These are phyloP conservation scores for Didymella sp. DNA, from an alignment of 2,329 filamentous ascomycete genomes.

Conservation along the genomic window DNA sequence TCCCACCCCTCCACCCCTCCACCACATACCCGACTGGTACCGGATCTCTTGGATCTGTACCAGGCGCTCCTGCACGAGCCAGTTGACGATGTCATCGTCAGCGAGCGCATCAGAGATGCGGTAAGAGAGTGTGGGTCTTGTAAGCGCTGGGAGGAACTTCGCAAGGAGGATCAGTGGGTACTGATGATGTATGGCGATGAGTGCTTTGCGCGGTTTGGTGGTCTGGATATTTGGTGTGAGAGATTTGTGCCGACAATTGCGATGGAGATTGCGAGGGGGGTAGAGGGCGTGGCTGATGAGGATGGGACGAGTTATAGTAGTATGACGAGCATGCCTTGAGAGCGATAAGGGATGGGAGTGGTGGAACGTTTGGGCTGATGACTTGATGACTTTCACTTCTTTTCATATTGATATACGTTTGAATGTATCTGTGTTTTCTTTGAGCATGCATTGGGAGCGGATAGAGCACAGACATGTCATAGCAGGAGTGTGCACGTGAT, in stretches of 20 bases:
- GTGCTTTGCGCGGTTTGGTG: slow-evolving; percentile 38
- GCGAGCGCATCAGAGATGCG: slow-evolving; percentile 17
- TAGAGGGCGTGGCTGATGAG: slow-evolving; percentile 18
- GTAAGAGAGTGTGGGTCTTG: slow-evolving; percentile 16
- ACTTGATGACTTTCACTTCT: background rate
- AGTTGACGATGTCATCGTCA: slow-evolving; percentile 9
- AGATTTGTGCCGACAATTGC: slow-evolving; percentile 37
- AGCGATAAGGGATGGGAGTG: no score
- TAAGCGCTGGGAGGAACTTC: slow-evolving; percentile 22
- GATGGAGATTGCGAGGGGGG: slow-evolving; percentile 36
- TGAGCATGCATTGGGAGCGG: no score
- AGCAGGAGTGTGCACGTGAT: no score
- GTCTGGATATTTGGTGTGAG: slow-evolving; percentile 34
- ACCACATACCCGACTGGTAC: no score
- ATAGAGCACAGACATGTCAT: no score
- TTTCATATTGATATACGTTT: background rate
- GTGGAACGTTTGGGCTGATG: background rate
- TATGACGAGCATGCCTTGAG: background rate
- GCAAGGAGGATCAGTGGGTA: slow-evolving; percentile 34
- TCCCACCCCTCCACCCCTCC: background rate
- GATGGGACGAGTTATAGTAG: slow-evolving; percentile 11
- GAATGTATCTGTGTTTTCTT: no score
- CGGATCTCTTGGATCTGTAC: slow-evolving; percentile 21
- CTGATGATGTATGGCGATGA: slow-evolving; percentile 41
- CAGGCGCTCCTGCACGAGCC: slow-evolving; percentile 21